Evolutionary conservation across 2,329 filamentous ascomycete species (phyloP).

Genomic region (Aureobasidium sp.): DNA sequence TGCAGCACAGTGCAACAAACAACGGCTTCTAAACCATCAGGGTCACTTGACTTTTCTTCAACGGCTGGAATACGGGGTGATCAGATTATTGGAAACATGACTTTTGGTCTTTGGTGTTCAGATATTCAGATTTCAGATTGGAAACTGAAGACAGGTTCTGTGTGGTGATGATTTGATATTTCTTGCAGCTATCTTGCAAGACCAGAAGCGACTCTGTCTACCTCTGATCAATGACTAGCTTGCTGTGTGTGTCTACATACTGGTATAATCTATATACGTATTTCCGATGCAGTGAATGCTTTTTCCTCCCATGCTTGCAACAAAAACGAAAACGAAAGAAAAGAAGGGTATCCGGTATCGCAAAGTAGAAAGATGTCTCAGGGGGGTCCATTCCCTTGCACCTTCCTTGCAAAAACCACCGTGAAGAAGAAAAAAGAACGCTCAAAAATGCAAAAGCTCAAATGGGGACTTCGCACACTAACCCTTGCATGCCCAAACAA

Average conservation of each 20-base stretch:
- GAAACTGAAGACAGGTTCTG: no score
- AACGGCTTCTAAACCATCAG: not conserved
- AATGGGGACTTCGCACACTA: not conserved
- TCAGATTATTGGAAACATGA: no score
- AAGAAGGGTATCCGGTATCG: not conserved
- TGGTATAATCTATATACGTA: slow-evolving; percentile 9
- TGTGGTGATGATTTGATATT: no score
- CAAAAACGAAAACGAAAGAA: not conserved
- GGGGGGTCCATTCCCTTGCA: not conserved
- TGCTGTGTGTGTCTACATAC: slow-evolving; percentile 2
- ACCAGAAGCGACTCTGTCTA: not conserved
- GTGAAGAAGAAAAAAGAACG: not conserved
- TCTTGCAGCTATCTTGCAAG: no score
- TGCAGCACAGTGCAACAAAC: slow-evolving; percentile 5
- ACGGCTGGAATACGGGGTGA: not conserved
- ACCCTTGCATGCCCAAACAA: not conserved
- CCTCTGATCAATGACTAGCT: not conserved
- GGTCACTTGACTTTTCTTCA: no score
- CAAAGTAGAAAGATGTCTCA: not conserved
- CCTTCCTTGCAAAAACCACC: no score
- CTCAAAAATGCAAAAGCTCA: not conserved
- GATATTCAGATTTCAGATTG: no score
- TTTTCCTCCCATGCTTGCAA: not conserved
- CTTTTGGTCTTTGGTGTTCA: no score
- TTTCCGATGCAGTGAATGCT: not conserved